A percentile compares a stretch with the other conserved stretches of the same genome.
These are phyloP conservation scores for Westerdykella ornata DNA, from an alignment of 2,329 filamentous ascomycete genomes.

Conservation along the genomic window DNA sequence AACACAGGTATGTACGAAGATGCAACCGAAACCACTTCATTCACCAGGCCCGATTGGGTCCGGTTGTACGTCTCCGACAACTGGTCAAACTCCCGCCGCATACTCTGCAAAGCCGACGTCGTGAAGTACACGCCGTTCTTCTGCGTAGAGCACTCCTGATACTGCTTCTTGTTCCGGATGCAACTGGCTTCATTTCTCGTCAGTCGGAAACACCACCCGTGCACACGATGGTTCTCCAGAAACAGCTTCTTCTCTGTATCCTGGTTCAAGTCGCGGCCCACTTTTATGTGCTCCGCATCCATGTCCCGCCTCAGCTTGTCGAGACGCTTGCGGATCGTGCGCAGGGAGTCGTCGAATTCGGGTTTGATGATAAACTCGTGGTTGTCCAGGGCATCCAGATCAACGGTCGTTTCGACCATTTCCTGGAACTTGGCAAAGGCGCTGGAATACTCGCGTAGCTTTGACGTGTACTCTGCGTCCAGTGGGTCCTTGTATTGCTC, in stretches of 20 bases:
- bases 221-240: constrained; percentile 89
- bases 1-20: constrained; percentile 91
- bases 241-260: constrained; percentile 99
- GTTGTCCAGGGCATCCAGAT: constrained; percentile 88
- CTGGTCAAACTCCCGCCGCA: constrained; percentile 88
- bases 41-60: constrained; percentile 83
- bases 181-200: constrained; percentile 85
- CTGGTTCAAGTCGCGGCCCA: constrained; percentile 75
- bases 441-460: constrained; percentile 66
- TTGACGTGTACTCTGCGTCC: constrained; percentile 78
- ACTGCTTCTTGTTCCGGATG: constrained; percentile 83
- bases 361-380: constrained; percentile 99
- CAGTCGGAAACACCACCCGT: constrained; percentile 93
- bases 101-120: constrained; percentile 68
- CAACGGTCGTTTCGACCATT: constrained; percentile 98
- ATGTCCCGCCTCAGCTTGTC: constrained; percentile 79
- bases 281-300: constrained; percentile 69
- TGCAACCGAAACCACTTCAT: constrained; percentile 86
- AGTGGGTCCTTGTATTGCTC: constrained; percentile 84
- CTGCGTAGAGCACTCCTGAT: constrained; percentile 93
- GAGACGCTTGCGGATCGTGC: constrained; percentile 83
- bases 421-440: constrained; percentile 82
- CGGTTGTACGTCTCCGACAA: constrained; percentile 91
- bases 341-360: constrained; percentile 85
- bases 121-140: constrained; percentile 99